Conservation (phyloP, 768 basidiomycete species). For the Mycena maculata region DNA sequence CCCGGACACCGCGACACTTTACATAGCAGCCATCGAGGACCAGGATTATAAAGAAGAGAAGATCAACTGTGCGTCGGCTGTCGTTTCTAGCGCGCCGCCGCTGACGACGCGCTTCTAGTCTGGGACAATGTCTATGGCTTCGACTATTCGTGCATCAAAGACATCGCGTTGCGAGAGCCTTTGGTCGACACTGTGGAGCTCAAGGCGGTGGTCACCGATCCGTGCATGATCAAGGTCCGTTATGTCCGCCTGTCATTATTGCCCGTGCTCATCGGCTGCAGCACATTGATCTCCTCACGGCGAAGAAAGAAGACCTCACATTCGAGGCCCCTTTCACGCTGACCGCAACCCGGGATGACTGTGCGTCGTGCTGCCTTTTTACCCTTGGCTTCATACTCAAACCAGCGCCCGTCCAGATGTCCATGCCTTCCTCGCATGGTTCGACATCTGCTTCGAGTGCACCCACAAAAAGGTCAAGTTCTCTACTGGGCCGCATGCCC, state of each 20-base stretch:
- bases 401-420: conserved; percentile 65
- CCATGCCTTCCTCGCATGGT: conserved; percentile 99
- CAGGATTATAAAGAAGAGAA: conserved; percentile 99
- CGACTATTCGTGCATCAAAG: conserved; percentile 99
- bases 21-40: conserved; percentile 97
- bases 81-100: not conserved
- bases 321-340: conserved; percentile 87
- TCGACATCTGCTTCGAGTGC: conserved; percentile 95
- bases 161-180: conserved; percentile 95
- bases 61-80: conserved; percentile 86
- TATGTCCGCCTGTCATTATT: not conserved
- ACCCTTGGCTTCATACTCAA: conserved; percentile 8
- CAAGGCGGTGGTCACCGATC: conserved; percentile 94
- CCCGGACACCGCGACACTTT: conserved; percentile 93
- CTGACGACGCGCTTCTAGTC: conserved; percentile 64
- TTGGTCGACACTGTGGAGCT: conserved; percentile 99
- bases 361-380: conserved; percentile 60
- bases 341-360: conserved; percentile 89
- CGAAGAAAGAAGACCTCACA: conserved; percentile 93
- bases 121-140: conserved; percentile 99
- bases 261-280: conserved; percentile 42
- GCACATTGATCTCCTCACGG: conserved; percentile 92
- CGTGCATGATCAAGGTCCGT: conserved; percentile 86
- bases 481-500: conserved; percentile 97
- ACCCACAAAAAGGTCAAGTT: conserved; percentile 97